Base-by-base conservation (phyloP, 208 protist species). In the Crithidia fasciculata region DNA sequence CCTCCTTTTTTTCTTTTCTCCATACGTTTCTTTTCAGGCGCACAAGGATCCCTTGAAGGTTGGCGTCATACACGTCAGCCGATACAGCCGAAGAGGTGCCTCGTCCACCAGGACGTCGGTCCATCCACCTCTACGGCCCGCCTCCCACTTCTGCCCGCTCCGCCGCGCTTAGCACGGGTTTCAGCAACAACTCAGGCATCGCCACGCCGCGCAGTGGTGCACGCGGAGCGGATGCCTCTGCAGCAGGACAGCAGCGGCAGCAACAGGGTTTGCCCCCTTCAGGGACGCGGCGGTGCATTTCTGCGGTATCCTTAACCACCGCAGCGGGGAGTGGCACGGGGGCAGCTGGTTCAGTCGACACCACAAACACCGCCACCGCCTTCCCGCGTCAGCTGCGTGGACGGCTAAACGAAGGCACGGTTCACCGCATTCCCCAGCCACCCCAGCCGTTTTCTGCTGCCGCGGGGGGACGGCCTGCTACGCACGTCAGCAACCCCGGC, bases 391-490 rank as follows among this genome's bases (percentile, higher is more conserved):
- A 64, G n/a, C 74, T 87, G 37, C 66, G 70, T 18, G 83, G 83
- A 3, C 79, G 75, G 8, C 69, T 87, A 40, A 82, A 60, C 61
- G 79, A 84, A 39, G 83, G 79, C 36, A 84, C 83, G n/a, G 53
- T 84, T 13, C 79, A 84, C 44, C 71, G 79, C 37, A 18, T 40
- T 10, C 61, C 64, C 12, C 18, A 60, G n/a, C 45, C 50, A 15
- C 55, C 41, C 28, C 28, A 28, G 49, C 39, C 49, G 10, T 12
- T 15, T 8, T 8, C 47, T 8, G 6, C 47, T 19, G 5, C 68
- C 19, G 19, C 16, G 3, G 15, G 7, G 12, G 45, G 45, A 13
- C 45, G 12, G 45, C 9, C 9, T 49, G 45, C 12, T 49, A 28
- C 10, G 44, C 37, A 10, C 62, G 62, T 19, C n/a, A n/a, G 67